Evolutionary conservation across 345 rosid species (phyloP), one percentile per base, ranked within the genome.

Genomic region (Brassica rapa): DNA sequence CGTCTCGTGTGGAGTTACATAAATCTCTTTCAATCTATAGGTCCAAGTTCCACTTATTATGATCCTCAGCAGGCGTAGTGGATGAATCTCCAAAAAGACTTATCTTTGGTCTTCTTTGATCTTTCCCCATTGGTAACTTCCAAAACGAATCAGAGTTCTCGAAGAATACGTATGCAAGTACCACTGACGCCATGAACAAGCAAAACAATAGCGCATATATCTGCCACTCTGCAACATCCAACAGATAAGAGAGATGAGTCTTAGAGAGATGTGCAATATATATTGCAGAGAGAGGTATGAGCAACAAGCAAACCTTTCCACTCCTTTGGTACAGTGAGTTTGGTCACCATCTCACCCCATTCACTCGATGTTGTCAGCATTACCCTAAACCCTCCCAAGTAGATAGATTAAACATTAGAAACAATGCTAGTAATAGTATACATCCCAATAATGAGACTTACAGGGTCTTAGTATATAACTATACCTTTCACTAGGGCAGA

Each of bases 401-500:
- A 46, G 62, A 72, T n/a, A 69, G 29, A 32, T 15, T 10, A 14
- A 66, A 37, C 16, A 65, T 24, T 29, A 10, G 19, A 69, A 73
- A 35, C 8, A 68, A 15, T 15, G 37, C n/a, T 43, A 35, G 29
- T 66, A n/a, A n/a, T n/a, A n/a, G n/a, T n/a, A n/a, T n/a, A n/a
- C n/a, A 66, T 11, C 23, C 33, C 59, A 51, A 37, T 33, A 8
- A 56, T 57, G 59, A 56, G 59, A 74, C 63, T 19, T n/a, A n/a
- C n/a, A n/a, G n/a, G n/a, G n/a, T n/a, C n/a, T n/a, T n/a, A n/a
- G n/a, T n/a, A n/a, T n/a, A n/a, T n/a, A n/a, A n/a, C n/a, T n/a
- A n/a, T n/a, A 94, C 98, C 93, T 89, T 83, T 88, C 86, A 77
- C 37, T 82, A 15, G 95, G 98, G 73, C 98, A 94, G 84, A 94